Evolutionary conservation across 495 filamentous ascomycete species (phyloP).

Genomic region (Rostrohypoxylon terebratum): DNA sequence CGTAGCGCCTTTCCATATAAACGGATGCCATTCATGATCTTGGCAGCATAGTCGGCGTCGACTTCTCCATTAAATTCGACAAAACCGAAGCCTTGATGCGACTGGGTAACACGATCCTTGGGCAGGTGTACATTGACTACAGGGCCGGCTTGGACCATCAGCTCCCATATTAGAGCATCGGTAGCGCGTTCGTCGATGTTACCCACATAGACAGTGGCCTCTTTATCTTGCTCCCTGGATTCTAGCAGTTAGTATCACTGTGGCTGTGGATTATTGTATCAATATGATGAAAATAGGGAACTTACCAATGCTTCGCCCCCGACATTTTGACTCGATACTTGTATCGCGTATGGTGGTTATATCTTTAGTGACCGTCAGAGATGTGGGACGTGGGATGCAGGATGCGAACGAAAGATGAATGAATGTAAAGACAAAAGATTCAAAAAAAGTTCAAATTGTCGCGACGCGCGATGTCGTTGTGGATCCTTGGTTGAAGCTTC

Average conservation of each 20-base stretch:
- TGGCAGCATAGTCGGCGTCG: conserved; percentile 96
- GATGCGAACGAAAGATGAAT: not conserved
- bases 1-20: conserved; percentile 94
- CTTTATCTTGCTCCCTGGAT: conserved; percentile 96
- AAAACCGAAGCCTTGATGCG: conserved; percentile 98
- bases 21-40: conserved; percentile 95
- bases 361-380: not conserved
- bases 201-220: conserved; percentile 97
- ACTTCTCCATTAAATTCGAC: conserved; percentile 97
- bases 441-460: not conserved
- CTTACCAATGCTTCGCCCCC: conserved; percentile 84
- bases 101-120: conserved; percentile 95
- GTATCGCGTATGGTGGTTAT: not conserved
- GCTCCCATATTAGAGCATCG: conserved; percentile 92
- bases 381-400: too few species aligned
- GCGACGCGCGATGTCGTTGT: conserved; percentile 12
- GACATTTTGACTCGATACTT: conserved; percentile 64
- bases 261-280: not conserved
- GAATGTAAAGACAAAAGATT: not conserved
- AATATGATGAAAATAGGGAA: conserved; percentile 1
- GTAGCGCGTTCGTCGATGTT: conserved; percentile 97
- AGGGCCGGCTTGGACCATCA: conserved; percentile 96
- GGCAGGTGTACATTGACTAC: conserved; percentile 98
- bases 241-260: conserved; percentile 14
- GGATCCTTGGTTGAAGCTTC: conserved; percentile 22